phyloP scores from a whole-genome alignment of 140 eudicot genomes.

The Stevia rebaudiana region DNA sequence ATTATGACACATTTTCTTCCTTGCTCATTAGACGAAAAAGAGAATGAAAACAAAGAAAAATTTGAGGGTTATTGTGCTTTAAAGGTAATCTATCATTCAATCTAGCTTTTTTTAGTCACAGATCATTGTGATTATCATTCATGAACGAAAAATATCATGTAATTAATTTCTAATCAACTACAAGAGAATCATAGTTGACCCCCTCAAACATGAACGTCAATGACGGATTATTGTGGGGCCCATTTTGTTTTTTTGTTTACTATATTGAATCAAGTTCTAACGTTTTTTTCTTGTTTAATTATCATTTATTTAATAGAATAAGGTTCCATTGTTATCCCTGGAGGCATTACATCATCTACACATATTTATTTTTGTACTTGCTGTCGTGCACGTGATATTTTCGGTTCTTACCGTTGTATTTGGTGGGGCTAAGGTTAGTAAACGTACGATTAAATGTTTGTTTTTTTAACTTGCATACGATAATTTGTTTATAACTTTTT shows the following conservation, averaged over 20 bases:
- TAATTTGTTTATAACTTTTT: neutral
- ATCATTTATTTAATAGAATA: slow-evolving; percentile 34
- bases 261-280: neutral
- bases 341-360: slow-evolving; percentile 91
- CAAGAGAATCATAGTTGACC: no score
- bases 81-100: slow-evolving; percentile 34
- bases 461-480: neutral
- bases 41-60: slow-evolving; percentile 32
- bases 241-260: no score
- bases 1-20: slow-evolving; percentile 54
- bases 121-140: no score
- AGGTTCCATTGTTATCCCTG: slow-evolving; percentile 68
- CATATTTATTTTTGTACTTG: slow-evolving; percentile 85
- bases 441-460: neutral
- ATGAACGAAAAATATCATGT: no score
- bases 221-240: no score
- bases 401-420: slow-evolving; percentile 73
- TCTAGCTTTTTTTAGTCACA: no score
- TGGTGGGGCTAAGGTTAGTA: slow-evolving; percentile 67
- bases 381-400: slow-evolving; percentile 77
- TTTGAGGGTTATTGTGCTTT: slow-evolving; percentile 46
- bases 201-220: no score
- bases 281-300: neutral
- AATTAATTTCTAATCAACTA: no score
- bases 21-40: slow-evolving; percentile 38